Evolutionary conservation across 805 yeast genomes (phyloP), one percentile per base, ranked within the genome.

Genomic region (Priceomyces carsonii): DNA sequence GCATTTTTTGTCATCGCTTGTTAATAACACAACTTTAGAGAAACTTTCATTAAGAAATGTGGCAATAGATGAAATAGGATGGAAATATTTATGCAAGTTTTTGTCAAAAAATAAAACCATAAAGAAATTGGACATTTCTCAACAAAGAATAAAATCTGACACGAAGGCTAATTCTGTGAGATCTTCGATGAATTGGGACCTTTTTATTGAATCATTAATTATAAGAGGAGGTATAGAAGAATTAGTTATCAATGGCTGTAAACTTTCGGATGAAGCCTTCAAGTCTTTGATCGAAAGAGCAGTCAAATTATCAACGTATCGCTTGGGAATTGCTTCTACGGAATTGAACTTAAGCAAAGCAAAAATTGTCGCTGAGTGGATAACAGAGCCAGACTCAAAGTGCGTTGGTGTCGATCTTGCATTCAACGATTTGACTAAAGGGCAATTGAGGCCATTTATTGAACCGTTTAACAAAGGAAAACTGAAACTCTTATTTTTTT

Each of bases 341-440:
- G 75, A 71, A 32, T 52, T 77, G 33, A 72, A 73, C 43, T 25
- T 47, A 3, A 51, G 50, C 18, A 75, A 76, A 43, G 57, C 73
- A 17, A 47, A 60, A 21, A 49, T 65, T 12, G 56, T 77, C 26
- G 66, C 76, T 6, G 53, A 64, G 23, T 77, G 82, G 82, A 63
- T 77, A 20, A 57, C 68, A 6, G 51, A 55, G 20, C 65, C 66
- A 7, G 44, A 53, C 7, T 66, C 73, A 12, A 71, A 68, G 16
- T 76, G 81, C 51, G 59, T 66, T 28, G 82, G 82, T 1, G 66
- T 77, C 13, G 82, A 77, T 53, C 59, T 77, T 29, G 82, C 77
- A 1, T 74, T 70, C 47, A 77, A 77, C 48, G 77, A 75, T 48
- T 53, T 77, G 36, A 66, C 71, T 21, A 46, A 61, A 3, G 76